Percentiles rank a stretch among this genome's conserved stretches.
phyloP scores from a whole-genome alignment of 2,329 filamentous ascomycete genomes.

The Aureobasidium melanogenum region DNA sequence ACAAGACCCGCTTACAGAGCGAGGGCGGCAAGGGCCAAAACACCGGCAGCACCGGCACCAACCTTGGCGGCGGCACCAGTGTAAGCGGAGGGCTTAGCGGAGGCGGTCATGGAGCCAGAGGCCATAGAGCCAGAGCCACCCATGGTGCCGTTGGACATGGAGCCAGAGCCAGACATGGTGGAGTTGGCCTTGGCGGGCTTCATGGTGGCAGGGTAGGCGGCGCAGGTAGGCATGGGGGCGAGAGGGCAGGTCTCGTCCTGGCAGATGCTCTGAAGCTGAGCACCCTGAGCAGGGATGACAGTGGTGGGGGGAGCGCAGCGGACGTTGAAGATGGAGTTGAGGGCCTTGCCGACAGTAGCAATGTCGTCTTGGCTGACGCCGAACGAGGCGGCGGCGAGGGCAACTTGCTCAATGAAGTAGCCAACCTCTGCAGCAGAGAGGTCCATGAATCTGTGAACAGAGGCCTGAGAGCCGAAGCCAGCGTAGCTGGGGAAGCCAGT shows the following conservation, averaged over 20 bases:
- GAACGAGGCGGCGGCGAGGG: conserved; percentile 47
- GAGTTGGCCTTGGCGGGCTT: conserved; percentile 13
- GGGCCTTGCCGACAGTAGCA: conserved; percentile 38
- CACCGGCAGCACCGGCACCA: conserved; percentile 8
- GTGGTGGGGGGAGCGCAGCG: conserved; percentile 41
- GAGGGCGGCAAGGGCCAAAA: conserved; percentile 5
- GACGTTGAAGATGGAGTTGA: conserved; percentile 44
- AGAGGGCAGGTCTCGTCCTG: conserved; percentile 42
- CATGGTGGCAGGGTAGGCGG: conserved; percentile 30
- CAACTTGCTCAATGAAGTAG: conserved; percentile 54
- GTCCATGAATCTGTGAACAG: conserved; percentile 50
- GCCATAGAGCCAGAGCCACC: background rate
- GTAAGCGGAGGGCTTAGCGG: background rate
- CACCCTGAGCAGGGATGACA: conserved; percentile 37
- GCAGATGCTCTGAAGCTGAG: conserved; percentile 49
- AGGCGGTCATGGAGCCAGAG: background rate
- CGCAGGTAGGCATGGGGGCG: conserved; percentile 39
- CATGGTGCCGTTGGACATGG: conserved; percentile 2
- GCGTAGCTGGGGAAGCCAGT: conserved; percentile 42
- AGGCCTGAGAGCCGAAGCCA: conserved; percentile 40
- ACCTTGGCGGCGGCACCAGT: conserved; percentile 9
- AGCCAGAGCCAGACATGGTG: background rate
- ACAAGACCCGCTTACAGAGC: background rate
- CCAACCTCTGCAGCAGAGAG: conserved; percentile 43
- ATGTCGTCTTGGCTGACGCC: conserved; percentile 49